Percentiles rank a stretch among this genome's conserved stretches.
Conservation (phyloP, 2,329 filamentous ascomycete genomes). For the Rhytidhysteron rufulum region DNA sequence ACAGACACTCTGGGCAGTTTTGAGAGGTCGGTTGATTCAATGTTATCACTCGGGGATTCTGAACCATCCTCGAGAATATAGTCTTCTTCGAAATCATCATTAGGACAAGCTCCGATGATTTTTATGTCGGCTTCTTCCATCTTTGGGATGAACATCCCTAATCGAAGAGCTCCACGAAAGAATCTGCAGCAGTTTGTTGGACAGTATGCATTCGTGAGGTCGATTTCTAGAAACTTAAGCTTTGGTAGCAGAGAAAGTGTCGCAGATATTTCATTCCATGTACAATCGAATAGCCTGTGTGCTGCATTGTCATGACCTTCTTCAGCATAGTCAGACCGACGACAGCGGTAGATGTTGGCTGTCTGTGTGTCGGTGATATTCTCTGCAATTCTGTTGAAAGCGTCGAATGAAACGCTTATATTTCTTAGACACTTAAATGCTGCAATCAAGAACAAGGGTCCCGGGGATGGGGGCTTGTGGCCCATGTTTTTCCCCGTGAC, state of each 20-base stretch:
- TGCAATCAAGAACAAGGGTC: neutral
- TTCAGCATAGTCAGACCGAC: neutral
- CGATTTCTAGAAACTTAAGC: conserved; percentile 10
- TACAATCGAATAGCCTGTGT: conserved; percentile 3
- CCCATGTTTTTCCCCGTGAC: neutral
- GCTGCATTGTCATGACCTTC: neutral
- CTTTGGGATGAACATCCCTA: neutral
- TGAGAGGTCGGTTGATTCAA: too few relatives aligned
- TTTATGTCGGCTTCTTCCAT: neutral
- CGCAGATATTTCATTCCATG: neutral
- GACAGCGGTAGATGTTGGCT: neutral
- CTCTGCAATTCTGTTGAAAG: neutral
- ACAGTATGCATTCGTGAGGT: conserved; percentile 11
- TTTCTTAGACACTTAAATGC: neutral
- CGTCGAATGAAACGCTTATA: neutral
- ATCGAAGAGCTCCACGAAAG: neutral
- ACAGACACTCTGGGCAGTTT: too few relatives aligned
- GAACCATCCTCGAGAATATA: too few relatives aligned
- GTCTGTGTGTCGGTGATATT: neutral
- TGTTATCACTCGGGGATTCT: too few relatives aligned
- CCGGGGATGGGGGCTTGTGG: neutral
- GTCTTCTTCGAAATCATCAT: neutral
- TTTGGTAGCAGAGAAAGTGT: neutral
- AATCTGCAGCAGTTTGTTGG: conserved; percentile 4
- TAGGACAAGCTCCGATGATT: neutral